Percentiles rank a stretch among this genome's conserved stretches.
Evolutionary conservation across 129 eudicot genomes (phyloP).

Genomic region (Helichrysum umbraculigerum): DNA sequence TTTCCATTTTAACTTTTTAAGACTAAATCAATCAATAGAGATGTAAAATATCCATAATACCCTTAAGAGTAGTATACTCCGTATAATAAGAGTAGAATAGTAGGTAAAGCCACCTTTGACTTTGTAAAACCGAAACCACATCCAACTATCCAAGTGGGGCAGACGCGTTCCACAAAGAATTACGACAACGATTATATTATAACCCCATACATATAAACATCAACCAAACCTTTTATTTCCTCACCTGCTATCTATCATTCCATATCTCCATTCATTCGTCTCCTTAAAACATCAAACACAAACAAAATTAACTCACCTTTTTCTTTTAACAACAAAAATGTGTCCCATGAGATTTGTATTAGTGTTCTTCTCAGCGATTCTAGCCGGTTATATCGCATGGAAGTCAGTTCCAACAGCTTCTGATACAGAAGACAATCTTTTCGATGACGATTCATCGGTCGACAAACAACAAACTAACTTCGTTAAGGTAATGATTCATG

Average conservation of each 20-base stretch:
- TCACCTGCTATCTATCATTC: slow-evolving; percentile 23
- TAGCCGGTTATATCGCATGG: slow-evolving; percentile 80
- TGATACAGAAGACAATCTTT: slow-evolving; percentile 1
- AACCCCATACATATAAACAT: too few species aligned
- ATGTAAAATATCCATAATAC: neutral
- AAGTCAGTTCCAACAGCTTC: slow-evolving; percentile 38
- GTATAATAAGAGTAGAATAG: slow-evolving; percentile 25
- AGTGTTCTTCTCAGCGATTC: slow-evolving; percentile 68
- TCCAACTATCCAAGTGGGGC: slow-evolving; percentile 32
- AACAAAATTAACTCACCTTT: neutral
- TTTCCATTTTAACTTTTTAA: neutral
- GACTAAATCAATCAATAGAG: neutral
- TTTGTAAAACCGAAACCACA: slow-evolving; percentile 35
- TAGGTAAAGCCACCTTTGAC: slow-evolving; percentile 49
- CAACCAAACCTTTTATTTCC: neutral
- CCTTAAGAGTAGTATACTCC: neutral
- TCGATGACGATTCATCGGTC: slow-evolving; percentile 38
- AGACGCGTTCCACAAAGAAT: slow-evolving; percentile 27
- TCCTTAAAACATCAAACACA: slow-evolving; percentile 1
- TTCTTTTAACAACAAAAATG: slow-evolving; percentile 30
- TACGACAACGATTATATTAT: neutral
- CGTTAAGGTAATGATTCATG: slow-evolving; percentile 41
- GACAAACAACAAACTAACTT: slow-evolving; percentile 34
- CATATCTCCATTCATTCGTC: neutral
- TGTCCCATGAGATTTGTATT: slow-evolving; percentile 78